Percentiles rank a stretch among this genome's conserved stretches.
Evolutionary conservation across 2,329 filamentous ascomycete genomes (phyloP).

Genomic region (Pseudocercospora eumusae): DNA sequence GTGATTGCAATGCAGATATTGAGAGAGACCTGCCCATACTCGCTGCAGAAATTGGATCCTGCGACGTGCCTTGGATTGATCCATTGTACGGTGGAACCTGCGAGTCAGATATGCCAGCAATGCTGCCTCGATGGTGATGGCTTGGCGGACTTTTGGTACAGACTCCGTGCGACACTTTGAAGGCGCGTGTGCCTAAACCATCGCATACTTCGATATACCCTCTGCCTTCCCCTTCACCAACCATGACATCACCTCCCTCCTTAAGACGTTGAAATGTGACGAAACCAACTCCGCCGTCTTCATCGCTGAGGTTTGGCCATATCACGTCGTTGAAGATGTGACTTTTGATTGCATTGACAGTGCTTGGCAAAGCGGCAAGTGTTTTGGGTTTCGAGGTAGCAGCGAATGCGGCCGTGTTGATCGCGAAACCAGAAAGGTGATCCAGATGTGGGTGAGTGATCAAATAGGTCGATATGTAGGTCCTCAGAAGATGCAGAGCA

Average conservation of each 20-base stretch:
- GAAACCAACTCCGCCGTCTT: constrained; percentile 89
- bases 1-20: constrained; percentile 33
- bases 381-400: constrained; percentile 77
- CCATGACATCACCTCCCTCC: constrained; percentile 81
- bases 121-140: constrained; percentile 47
- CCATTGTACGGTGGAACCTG: constrained; percentile 33
- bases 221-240: constrained; percentile 75
- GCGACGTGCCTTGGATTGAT: constrained; percentile 29
- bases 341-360: constrained; percentile 86
- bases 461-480: constrained; percentile 82
- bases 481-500: constrained; percentile 74
- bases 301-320: constrained; percentile 95
- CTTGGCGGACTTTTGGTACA: constrained; percentile 66
- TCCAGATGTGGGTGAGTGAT: constrained; percentile 98
- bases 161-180: constrained; percentile 84
- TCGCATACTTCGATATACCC: constrained; percentile 89
- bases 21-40: constrained; percentile 32
- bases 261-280: constrained; percentile 86
- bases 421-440: constrained; percentile 85
- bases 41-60: constrained; percentile 22
- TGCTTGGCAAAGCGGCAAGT: constrained; percentile 80
- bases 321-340: constrained; percentile 98
- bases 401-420: constrained; percentile 87
- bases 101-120: constrained; percentile 43
- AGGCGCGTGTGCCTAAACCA: constrained; percentile 83